Conservation (phyloP, 1,139 yeast genomes). For the Debaryomycetaceae sp. region DNA sequence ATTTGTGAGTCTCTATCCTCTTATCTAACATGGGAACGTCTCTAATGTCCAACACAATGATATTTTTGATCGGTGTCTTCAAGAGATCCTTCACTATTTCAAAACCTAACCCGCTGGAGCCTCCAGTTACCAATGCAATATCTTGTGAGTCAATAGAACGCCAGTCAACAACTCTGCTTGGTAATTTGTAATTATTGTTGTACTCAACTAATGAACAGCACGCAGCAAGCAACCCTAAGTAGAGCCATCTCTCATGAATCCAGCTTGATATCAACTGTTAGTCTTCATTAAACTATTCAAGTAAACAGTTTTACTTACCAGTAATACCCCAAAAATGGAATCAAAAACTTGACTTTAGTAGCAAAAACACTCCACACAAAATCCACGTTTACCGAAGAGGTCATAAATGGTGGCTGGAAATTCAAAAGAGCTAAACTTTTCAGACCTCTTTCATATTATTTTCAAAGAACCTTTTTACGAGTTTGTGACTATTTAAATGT, state of each 20-base stretch:
- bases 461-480: not conserved
- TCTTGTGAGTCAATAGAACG: slow-evolving; percentile 14
- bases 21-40: slow-evolving; percentile 19
- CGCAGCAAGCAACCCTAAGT: too few species aligned
- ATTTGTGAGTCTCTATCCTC: slow-evolving; percentile 29
- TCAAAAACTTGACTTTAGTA: not conserved
- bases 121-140: slow-evolving; percentile 61
- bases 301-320: not conserved
- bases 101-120: slow-evolving; percentile 58
- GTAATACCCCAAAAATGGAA: not conserved
- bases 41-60: slow-evolving; percentile 47
- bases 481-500: not conserved
- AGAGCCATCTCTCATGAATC: not conserved
- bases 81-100: slow-evolving; percentile 37
- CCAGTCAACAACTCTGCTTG: slow-evolving; percentile 8
- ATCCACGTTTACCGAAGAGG: not conserved
- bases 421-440: not conserved
- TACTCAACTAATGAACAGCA: not conserved
- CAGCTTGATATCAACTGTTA: not conserved
- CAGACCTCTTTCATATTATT: too few species aligned
- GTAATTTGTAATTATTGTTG: slow-evolving; percentile 1
- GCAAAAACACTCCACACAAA: not conserved
- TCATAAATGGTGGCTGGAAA: not conserved
- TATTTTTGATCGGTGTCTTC: slow-evolving; percentile 27
- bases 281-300: not conserved